Base-by-base conservation (phyloP, 2,329 filamentous ascomycete genomes). In the Lecanoromycetidae sp. region DNA sequence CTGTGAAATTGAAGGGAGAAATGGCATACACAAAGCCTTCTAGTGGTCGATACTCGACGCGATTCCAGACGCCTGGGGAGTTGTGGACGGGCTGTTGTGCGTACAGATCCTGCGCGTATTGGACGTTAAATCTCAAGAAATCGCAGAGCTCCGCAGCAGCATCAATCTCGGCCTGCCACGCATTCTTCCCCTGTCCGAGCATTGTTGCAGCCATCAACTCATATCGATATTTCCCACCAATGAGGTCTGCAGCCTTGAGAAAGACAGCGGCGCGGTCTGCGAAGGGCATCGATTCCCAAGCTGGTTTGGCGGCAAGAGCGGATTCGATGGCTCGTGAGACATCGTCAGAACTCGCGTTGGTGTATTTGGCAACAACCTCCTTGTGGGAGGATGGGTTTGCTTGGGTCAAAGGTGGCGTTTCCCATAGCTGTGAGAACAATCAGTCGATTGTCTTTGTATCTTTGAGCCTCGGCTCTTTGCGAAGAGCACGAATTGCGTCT, bases 81-180 rank as follows among this genome's bases (percentile, higher is more conserved):
- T 96, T 80, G 70, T 91, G 87, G 43, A 73, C 75, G 12, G 90
- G 90, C 67, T 98, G 91, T 62, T 87, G 80, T 30, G 78, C 77
- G 63, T 95, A 94, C 47, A 94, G 71, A 62, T 95, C 85, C 68
- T 94, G 82, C 23, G 90, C 90, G 61, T 91, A 95, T 64, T 88
- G 80, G 44, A 95, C 90, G 61, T 91, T 91, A 72, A 95, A 94
- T 36, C 70, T 79, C 62, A 96, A 71, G 68, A 96, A 96, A 64
- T 98, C 90, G 57, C 79, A 82, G 57, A 94, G 69, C 72, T 98
- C 91, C 7, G 90, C 90, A 15, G 90, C 90, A 32, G 88, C 77
- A 65, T 96, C 90, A 54, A 96, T 96, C 74, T 98, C 90, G n/a
- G 91, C 90, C 68, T 98, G 90, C 87, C 87, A 96, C 39, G 86